phyloP scores from a whole-genome alignment of 345 rosid genomes.

The Linum tenue region DNA sequence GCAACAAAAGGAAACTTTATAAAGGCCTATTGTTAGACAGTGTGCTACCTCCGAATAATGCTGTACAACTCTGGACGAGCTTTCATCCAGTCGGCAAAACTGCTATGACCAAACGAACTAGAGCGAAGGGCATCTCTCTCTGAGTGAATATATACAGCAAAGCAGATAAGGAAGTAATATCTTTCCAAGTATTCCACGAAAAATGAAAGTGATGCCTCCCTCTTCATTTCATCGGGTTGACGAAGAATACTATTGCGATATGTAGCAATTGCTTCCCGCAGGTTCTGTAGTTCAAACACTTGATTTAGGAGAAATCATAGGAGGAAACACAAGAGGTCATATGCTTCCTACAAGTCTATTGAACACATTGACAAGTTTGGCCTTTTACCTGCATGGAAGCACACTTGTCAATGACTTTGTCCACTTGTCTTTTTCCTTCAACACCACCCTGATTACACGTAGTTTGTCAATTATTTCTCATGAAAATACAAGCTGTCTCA shows the following conservation, averaged over 20 bases:
- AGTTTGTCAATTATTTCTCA: conserved; percentile 20
- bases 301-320: conserved; percentile 13
- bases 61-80: conserved; percentile 97
- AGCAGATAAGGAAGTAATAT: conserved; percentile 96
- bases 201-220: conserved; percentile 86
- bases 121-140: conserved; percentile 76
- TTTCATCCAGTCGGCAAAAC: conserved; percentile 98
- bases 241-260: conserved; percentile 85
- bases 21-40: too few species aligned
- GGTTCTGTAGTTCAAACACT: conserved; percentile 49
- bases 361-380: conserved; percentile 11
- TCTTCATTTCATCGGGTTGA: conserved; percentile 97
- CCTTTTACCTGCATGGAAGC: conserved; percentile 92
- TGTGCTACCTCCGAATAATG: conserved; percentile 75
- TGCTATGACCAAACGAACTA: conserved; percentile 58
- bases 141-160: conserved; percentile 92
- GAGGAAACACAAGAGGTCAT: conserved; percentile 4
- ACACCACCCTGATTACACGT: conserved; percentile 70
- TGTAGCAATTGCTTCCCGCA: conserved; percentile 90
- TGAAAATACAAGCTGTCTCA: conserved; percentile 14
- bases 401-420: conserved; percentile 96
- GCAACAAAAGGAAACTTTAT: too few species aligned
- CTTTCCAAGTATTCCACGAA: conserved; percentile 96
- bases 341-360: conserved; percentile 2
- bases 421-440: conserved; percentile 95